Base-by-base conservation (phyloP, 352 stramenopile genomes). In the Phytophthora citricola region DNA sequence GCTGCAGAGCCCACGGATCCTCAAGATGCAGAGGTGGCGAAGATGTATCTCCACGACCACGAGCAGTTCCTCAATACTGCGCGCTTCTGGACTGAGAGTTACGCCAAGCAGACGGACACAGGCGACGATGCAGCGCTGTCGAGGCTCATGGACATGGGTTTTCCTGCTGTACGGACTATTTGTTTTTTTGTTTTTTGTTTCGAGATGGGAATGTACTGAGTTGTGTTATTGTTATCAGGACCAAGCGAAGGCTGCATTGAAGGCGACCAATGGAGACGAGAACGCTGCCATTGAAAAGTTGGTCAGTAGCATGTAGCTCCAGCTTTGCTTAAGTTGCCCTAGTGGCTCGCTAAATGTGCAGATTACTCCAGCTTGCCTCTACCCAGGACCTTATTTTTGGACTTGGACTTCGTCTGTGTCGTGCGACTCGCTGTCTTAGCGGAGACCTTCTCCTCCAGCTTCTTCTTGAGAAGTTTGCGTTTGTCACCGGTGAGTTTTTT, bases 1-100 rank as follows among this genome's bases (percentile, higher is more conserved):
- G 94, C 94, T 0, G 91, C 97, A 2, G 95, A 99, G 67, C 97
- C 97, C 0, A 87, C 73, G 7, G 89, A 97, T 56, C 91, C 91
- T n/a, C 91, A 98, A 72, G 96, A 99, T 75, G 96, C 96, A 3
- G 89, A 98, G 72, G 96, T 99, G 40, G 96, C 95, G 29, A 93
- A 94, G 55, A 99, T 99, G 96, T 99, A 99, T 72, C 82, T 98
- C 55, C 73, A 94, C 11, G 88, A 98, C 71, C 85, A 88, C 50
- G 75, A 87, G 38, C 89, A 96, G 66, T 99, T 99, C 75, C 85
- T 93, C 38, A 92, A 88, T 57, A 99, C 94, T 59, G 97, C 96
- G 24, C 95, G 93, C 56, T 98, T 98, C 61, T 99, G 97, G 97
- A 98, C 95, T 20, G 90, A 98, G 73, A 96, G 81, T 38, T 99